phyloP scores from a whole-genome alignment of 495 filamentous ascomycete species.

The Aspergillus bridgeri region DNA sequence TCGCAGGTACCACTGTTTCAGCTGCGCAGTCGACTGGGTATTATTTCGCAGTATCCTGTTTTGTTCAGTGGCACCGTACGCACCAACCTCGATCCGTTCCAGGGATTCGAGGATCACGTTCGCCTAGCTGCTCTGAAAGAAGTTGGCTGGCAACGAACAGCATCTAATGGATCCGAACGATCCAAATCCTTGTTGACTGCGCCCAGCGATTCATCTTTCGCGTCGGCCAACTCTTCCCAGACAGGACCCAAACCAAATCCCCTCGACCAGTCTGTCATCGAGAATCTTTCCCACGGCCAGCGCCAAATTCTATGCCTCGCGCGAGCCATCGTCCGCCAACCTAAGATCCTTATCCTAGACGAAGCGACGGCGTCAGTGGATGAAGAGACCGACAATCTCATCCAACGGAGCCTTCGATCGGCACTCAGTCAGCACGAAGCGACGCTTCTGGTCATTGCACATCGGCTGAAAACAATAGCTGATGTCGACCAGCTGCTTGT shows the following conservation, averaged over 20 bases:
- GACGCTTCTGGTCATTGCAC: constrained; percentile 71
- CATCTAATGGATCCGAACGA: background rate
- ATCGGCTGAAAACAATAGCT: constrained; percentile 69
- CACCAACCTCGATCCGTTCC: constrained; percentile 82
- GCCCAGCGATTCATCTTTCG: background rate
- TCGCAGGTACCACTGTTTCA: constrained; percentile 70
- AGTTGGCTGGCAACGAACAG: constrained; percentile 36
- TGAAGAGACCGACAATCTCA: constrained; percentile 78
- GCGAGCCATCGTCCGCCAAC: constrained; percentile 72
- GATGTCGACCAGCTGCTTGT: constrained; percentile 75
- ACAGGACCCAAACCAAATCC: background rate
- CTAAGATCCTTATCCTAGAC: constrained; percentile 77
- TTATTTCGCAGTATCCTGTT: constrained; percentile 87
- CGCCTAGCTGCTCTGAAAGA: constrained; percentile 70
- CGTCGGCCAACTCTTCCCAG: background rate
- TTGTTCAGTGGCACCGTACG: constrained; percentile 85
- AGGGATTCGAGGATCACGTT: constrained; percentile 71
- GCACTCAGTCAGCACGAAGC: constrained; percentile 53
- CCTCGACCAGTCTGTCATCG: constrained; percentile 19
- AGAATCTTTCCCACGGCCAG: constrained; percentile 70
- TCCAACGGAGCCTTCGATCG: constrained; percentile 72
- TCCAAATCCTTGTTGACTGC: background rate
- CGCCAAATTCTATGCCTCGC: constrained; percentile 84
- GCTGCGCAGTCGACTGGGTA: constrained; percentile 76
- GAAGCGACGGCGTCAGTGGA: constrained; percentile 90